Base-by-base conservation (phyloP, 345 rosid genomes). In the Eucalyptus viminalis region DNA sequence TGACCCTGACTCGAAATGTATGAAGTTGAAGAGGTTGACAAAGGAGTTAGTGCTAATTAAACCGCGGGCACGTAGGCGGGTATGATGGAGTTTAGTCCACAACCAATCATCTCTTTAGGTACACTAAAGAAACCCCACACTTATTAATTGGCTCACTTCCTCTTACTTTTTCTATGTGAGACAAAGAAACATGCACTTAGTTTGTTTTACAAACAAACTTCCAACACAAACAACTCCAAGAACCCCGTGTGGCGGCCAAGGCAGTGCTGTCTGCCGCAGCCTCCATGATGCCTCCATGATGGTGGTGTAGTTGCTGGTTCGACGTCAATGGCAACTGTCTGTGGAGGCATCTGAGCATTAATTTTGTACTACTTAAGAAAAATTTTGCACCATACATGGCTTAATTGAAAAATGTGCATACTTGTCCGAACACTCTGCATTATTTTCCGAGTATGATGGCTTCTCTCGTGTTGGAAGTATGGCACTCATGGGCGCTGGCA, bases 401-500 rank as follows among this genome's bases (percentile, higher is more conserved):
- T 83, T 21, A 83, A 13, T 43, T 83, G 51, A 11, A 83, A 58
- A 24, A 58, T 58, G 65, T 58, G 65, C 65, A 58, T 58, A 10
- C 65, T 58, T 58, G 14, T 58, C 29, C 27, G 65, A 58, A 10
- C 65, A 5, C 65, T 58, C 29, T 58, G 65, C 14, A 58, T 25
- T 58, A 58, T 58, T 58, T 58, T 58, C 29, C 29, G 86, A 81
- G 31, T 8, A 11, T 7, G 37, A 47, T 85, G 69, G 87, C 51
- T 89, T 93, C 69, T 47, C 81, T 88, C 86, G 87, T 89, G 49
- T 92, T 97, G 99, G 99, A 92, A 97, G 99, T 92, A 94, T 97
- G 99, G 99, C 99, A 91, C 93, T 97, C 92, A 94, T 97, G 98
- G 99, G 96, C 90, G 99, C 98, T 86, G 99, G 99, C 53, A 93